Evolutionary conservation across 2,329 filamentous ascomycete genomes (phyloP), one percentile per base, ranked within the genome.

Genomic region (Aspergillus thermomutatus): DNA sequence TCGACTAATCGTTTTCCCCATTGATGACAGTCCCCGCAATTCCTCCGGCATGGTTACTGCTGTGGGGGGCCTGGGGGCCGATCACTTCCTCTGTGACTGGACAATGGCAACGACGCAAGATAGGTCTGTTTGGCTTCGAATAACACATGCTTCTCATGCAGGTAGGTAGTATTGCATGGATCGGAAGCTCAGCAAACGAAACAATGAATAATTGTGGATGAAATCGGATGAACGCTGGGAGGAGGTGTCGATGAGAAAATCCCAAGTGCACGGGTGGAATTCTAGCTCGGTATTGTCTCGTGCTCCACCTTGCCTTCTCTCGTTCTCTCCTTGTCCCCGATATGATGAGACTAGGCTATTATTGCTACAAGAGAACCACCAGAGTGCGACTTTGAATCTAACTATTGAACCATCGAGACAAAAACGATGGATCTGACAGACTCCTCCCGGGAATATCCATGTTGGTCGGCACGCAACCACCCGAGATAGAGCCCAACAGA

Each of bases 21-120:
- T 54, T 52, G 50, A 27, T 43, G 10, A 10, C 25, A 27, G 28
- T 43, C 40, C 50, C 57, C 56, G 57, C 60, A 54, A 48, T 53
- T 28, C 31, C 47, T 50, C 50, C 48, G 48, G 52, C 52, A 57
- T 51, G 41, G 41, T 45, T 23, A 17, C 40, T 43, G 9, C 7
- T 7, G 1, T 19, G 9, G 10, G 17, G n/a, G n/a, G n/a, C n/a
- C n/a, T 19, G 43, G 21, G 43, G 21, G 43, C 43, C 43, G 19
- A 46, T 46, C 11, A 46, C 4, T 25, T 23, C 43, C 43, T 17
- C 40, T 43, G n/a, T 21, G n/a, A 43, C 40, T 21, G 40, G 40
- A 6, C n/a, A 43, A 43, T 43, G 7, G 40, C 43, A 23, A 25
- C 5, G 4, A 46, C 4, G 8, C 19, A 21, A 23, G 23, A 26